Base-by-base conservation (phyloP, 768 basidiomycete genomes). In the Amyloporia xantha region DNA sequence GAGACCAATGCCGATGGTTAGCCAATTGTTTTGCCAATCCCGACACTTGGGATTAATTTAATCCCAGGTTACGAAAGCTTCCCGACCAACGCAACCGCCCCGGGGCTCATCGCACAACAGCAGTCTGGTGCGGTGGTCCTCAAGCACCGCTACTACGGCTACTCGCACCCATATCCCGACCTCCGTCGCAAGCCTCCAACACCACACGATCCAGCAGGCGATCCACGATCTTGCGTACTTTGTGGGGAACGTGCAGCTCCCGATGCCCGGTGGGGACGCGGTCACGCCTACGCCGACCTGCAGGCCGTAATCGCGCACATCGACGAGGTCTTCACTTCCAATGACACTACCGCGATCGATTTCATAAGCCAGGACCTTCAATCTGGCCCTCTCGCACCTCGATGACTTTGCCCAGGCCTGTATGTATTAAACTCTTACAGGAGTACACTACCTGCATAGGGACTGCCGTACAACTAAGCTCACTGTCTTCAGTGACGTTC, bases 71-170 rank as follows among this genome's bases (percentile, higher is more conserved):
- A 58, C 48, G 62, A 62, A 44, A 69, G 66, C 13, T 86, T 83
- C 56, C 70, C 86, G 41, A 82, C 81, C 13, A 86, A 86, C 55
- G 46, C 21, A 10, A 82, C 79, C 4, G 75, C 86, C 53, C 78
- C 73, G 50, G 85, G 84, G 15, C 68, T 72, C 44, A 78, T 85
- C 51, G 80, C 83, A 10, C 79, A 84, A 58, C 78, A 81, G 59
- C 70, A 83, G 49, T 75, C 75, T 24, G 85, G 81, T n/a, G 77
- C 77, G 4, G 68, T 87, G 52, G 67, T 86, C 24, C 53, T 86
- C 23, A 84, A 88, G 58, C 86, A 88, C 58, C 74, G 86, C 21
- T 89, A 81, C 70, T 87, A 80, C 53, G 86, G 86, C 13, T 65
- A 76, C 15, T 87, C 84, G 49, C 88, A 86, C 59, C 86, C 86